Conservation (phyloP, 805 yeast species). For the Lipomyces oligophaga region DNA sequence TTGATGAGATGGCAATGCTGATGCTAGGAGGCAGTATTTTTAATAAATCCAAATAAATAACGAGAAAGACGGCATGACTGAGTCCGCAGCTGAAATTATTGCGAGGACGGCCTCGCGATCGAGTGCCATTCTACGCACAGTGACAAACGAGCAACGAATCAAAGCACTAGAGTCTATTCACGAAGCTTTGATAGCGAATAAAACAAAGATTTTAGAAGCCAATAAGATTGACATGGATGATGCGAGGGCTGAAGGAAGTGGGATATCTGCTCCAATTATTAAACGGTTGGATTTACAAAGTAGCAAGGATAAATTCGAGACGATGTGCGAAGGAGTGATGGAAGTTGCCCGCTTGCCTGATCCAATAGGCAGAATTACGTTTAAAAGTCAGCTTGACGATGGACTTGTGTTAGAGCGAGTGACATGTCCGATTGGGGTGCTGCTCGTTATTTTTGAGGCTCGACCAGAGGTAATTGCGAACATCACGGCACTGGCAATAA, state of each 20-base stretch:
- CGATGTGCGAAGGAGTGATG: constrained; percentile 89
- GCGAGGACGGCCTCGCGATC: constrained; percentile 82
- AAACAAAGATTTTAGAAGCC: constrained; percentile 63
- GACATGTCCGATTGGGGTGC: constrained; percentile 91
- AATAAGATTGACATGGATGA: constrained; percentile 67
- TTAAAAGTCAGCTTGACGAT: constrained; percentile 83
- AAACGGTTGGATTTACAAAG: constrained; percentile 79
- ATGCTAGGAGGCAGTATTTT: no score
- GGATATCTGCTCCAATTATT: constrained; percentile 51
- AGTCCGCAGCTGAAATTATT: constrained; percentile 65
- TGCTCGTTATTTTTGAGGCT: constrained; percentile 88
- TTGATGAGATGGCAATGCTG: not conserved
- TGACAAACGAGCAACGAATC: constrained; percentile 69
- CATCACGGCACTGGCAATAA: constrained; percentile 90
- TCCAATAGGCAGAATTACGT: constrained; percentile 84
- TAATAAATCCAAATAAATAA: no score
- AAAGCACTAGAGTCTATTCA: constrained; percentile 67
- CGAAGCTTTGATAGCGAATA: constrained; percentile 58
- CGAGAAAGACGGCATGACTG: no score
- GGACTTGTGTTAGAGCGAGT: constrained; percentile 78
- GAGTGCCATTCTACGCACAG: constrained; percentile 74
- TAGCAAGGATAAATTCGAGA: constrained; percentile 82
- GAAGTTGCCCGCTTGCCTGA: constrained; percentile 88
- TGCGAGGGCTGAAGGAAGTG: constrained; percentile 54
- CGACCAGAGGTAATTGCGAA: constrained; percentile 99